Evolutionary conservation across 1,284 basidiomycete species (phyloP), one percentile per base, ranked within the genome.

Genomic region (Pterulicium gracile): DNA sequence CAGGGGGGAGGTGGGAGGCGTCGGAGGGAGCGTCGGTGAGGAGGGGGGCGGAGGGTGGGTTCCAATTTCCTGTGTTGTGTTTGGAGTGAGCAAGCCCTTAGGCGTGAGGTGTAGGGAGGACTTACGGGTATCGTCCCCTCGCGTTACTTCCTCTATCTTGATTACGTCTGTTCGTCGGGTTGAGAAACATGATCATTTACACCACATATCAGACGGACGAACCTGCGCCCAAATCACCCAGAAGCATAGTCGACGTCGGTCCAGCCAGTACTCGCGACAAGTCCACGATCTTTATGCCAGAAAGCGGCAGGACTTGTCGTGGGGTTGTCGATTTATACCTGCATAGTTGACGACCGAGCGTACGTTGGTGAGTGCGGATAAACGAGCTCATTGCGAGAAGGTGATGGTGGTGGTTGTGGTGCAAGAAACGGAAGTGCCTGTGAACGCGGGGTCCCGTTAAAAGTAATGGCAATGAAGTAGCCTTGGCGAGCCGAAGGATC

Each of bases 71-170:
- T 88, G 48, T 46, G 41, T 46, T 23, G 24, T n/a, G n/a, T n/a
- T n/a, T n/a, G n/a, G n/a, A n/a, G n/a, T n/a, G n/a, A n/a, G n/a
- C n/a, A n/a, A n/a, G n/a, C n/a, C n/a, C n/a, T n/a, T n/a, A n/a
- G n/a, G n/a, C n/a, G 14, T 39, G 5, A 12, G 7, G 34, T 23
- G 23, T n/a, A 14, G 27, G 41, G 21, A 4, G 24, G 35, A 61
- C 66, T 58, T 63, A 84, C 93, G 78, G 18, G 94, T 97, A 64
- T 97, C 94, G 58, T 98, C 94, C 24, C 94, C 93, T 47, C 73
- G 72, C 21, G 72, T 72, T 24, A 82, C 75, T 55, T 89, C 83
- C 59, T 93, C 89, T 18, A 92, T 76, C 63, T 91, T 98, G 63
- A 96, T 81, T 27, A 97, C 90, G 60, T 96, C 36, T 39, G 19